These are phyloP conservation scores for Tulasnella calospora DNA, from an alignment of 768 basidiomycete genomes.

Conservation along the genomic window DNA sequence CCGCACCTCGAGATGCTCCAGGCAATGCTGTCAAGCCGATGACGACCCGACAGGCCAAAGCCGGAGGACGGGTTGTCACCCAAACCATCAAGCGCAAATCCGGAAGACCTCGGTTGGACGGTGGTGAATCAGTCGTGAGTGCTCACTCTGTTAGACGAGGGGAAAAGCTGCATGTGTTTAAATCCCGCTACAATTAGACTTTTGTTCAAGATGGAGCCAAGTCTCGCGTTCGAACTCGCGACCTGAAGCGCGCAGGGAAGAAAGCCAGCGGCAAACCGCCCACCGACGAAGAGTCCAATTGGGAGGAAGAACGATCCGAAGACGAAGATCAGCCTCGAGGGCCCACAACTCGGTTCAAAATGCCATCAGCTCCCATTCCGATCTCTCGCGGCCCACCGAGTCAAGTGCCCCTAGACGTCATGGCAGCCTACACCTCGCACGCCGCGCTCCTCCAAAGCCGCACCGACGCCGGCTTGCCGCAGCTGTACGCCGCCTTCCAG, in stretches of 20 bases:
- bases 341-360: not conserved
- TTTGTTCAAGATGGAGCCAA: not conserved
- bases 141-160: not conserved
- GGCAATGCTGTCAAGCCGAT: not conserved
- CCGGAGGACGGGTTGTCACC: not conserved
- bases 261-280: not conserved
- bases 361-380: not conserved
- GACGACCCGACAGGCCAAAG: not conserved
- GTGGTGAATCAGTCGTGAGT: not conserved
- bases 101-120: not conserved
- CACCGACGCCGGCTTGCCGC: constrained; percentile 6
- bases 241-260: not conserved
- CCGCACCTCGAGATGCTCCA: not conserved
- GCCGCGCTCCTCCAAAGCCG: constrained; percentile 10
- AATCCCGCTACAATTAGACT: not conserved
- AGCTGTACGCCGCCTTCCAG: constrained; percentile 9
- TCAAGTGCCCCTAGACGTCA: constrained; percentile 6
- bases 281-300: not conserved
- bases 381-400: not conserved
- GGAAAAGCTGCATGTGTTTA: not conserved
- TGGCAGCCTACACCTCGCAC: constrained; percentile 14
- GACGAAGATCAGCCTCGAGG: not conserved
- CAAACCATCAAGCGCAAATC: not conserved
- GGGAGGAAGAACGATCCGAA: not conserved
- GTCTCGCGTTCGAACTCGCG: not conserved